These are phyloP conservation scores for Melanogaster broomeanus DNA, from an alignment of 768 basidiomycete genomes.

Conservation along the genomic window DNA sequence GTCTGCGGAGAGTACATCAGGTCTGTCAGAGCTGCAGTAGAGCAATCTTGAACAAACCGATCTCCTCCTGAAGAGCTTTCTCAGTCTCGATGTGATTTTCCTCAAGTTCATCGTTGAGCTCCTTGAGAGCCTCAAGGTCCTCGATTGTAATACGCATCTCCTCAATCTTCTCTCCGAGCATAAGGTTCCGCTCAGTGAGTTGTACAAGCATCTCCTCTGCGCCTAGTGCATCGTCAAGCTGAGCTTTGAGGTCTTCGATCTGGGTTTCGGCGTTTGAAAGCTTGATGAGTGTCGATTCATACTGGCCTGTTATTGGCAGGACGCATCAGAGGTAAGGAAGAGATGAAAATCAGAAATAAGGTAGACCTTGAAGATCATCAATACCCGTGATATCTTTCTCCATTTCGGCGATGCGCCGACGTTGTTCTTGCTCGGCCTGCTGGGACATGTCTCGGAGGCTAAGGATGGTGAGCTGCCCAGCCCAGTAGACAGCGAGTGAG, in stretches of 20 bases:
- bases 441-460: constrained; percentile 88
- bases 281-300: constrained; percentile 77
- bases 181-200: constrained; percentile 90
- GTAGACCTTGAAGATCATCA: constrained; percentile 78
- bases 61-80: constrained; percentile 84
- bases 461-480: not conserved
- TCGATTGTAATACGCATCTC: constrained; percentile 97
- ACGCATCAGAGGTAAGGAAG: constrained; percentile 5
- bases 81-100: constrained; percentile 96
- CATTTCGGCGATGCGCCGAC: constrained; percentile 78
- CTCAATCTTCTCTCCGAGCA: constrained; percentile 97
- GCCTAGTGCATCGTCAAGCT: constrained; percentile 92
- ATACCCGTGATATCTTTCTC: constrained; percentile 82
- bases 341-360: not conserved
- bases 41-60: constrained; percentile 54
- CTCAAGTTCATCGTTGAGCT: constrained; percentile 95
- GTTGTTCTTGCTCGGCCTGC: constrained; percentile 85
- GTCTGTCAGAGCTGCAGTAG: not conserved
- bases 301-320: constrained; percentile 53
- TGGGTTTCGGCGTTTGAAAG: constrained; percentile 88
- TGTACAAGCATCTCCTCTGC: constrained; percentile 97
- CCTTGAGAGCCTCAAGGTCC: constrained; percentile 93
- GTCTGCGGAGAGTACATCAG: constrained; percentile 42
- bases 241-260: constrained; percentile 90
- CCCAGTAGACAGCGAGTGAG: not conserved